Conservation (phyloP, 2,329 filamentous ascomycete genomes). For the Chlorencoelia australis region DNA sequence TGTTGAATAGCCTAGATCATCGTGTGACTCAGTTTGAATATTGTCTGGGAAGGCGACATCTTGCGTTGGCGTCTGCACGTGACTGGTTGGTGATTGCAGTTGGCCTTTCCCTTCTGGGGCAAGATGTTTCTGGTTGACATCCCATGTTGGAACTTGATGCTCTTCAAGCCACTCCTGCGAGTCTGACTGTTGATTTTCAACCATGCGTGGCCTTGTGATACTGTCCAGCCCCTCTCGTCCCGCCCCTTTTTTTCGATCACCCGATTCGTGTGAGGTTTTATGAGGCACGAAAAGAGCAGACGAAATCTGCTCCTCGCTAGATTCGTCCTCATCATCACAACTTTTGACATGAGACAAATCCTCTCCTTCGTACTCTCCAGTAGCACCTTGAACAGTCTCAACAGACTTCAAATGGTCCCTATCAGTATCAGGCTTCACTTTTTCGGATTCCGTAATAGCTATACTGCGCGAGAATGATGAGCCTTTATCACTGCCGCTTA, state of each 20-base stretch:
- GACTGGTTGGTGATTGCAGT: slow-evolving; percentile 9
- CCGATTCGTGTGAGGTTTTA: slow-evolving; percentile 40
- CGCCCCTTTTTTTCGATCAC: slow-evolving; percentile 24
- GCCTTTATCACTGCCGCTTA: slow-evolving; percentile 21
- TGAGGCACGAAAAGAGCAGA: slow-evolving; percentile 76
- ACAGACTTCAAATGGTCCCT: no score
- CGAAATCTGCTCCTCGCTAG: slow-evolving; percentile 77
- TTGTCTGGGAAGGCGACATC: no score
- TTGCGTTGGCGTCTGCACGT: slow-evolving; percentile 15
- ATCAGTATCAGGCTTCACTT: slow-evolving; percentile 9
- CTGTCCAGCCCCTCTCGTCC: slow-evolving; percentile 9
- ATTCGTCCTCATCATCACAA: slow-evolving; percentile 42
- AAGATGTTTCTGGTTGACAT: slow-evolving; percentile 22
- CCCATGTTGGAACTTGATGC: slow-evolving; percentile 28
- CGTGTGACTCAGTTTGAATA: no score
- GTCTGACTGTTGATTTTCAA: slow-evolving; percentile 15
- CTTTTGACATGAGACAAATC: slow-evolving; percentile 14
- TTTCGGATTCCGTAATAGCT: slow-evolving; percentile 22
- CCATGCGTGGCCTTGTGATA: slow-evolving; percentile 4
- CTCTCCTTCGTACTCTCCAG: slow-evolving; percentile 33
- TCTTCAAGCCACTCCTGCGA: slow-evolving; percentile 26
- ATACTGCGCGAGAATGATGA: slow-evolving; percentile 27
- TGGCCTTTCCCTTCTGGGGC: slow-evolving; percentile 10
- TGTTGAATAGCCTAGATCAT: slow-evolving; percentile 20
- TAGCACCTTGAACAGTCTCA: slow-evolving; percentile 1